Conservation (phyloP, 768 basidiomycete genomes). For the Mycena chlorophos region DNA sequence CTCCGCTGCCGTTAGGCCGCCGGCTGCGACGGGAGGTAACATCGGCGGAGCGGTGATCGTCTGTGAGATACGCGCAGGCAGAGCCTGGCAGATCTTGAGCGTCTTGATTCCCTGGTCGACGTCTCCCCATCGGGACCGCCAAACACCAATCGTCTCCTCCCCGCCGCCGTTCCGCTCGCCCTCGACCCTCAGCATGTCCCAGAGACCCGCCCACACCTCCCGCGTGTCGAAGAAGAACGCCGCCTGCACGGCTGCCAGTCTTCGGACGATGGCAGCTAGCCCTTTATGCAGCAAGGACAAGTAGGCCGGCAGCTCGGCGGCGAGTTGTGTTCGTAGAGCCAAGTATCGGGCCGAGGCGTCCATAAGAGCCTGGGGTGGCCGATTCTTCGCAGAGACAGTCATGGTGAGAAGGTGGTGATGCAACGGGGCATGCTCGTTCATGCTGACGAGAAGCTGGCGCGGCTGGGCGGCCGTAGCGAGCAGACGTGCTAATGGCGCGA, state of each 20-base stretch:
- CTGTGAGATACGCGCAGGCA: not conserved
- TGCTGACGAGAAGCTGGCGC: conserved; percentile 63
- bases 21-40: not conserved
- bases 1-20: conserved; percentile 12
- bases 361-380: conserved; percentile 65
- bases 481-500: conserved; percentile 59
- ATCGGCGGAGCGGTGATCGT: not conserved
- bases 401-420: conserved; percentile 71
- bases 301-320: conserved; percentile 68
- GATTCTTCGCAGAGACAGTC: conserved; percentile 59
- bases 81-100: conserved; percentile 35
- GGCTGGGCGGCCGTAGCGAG: conserved; percentile 63
- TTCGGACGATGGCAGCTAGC: conserved; percentile 49
- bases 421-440: conserved; percentile 72
- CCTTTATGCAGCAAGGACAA: conserved; percentile 61
- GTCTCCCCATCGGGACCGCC: conserved; percentile 68
- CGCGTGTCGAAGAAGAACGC: conserved; percentile 60
- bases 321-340: conserved; percentile 72
- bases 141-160: conserved; percentile 70
- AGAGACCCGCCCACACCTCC: conserved; percentile 75
- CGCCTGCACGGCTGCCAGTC: conserved; percentile 58
- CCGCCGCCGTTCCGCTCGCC: conserved; percentile 67
- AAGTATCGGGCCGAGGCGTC: conserved; percentile 77
- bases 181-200: conserved; percentile 77
- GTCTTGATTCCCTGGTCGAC: conserved; percentile 51